These are phyloP conservation scores for Scenedesmus sp. DNA, from an alignment of 163 green algal genomes.

Conservation along the genomic window DNA sequence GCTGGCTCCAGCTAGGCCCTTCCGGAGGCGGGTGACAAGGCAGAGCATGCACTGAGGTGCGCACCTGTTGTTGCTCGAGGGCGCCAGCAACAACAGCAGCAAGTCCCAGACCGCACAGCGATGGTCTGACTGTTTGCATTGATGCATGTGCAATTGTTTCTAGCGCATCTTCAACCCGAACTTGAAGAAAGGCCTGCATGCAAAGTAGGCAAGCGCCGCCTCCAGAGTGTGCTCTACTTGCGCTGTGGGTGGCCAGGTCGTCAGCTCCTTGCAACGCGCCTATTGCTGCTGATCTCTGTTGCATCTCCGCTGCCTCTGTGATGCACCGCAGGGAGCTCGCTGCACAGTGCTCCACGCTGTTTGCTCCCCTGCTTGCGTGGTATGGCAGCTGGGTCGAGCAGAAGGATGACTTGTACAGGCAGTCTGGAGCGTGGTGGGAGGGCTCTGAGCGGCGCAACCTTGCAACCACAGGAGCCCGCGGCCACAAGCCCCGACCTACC, in stretches of 20 bases:
- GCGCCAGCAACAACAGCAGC: no score
- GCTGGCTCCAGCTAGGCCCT: background rate
- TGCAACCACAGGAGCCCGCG: background rate
- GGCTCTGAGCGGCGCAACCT: background rate
- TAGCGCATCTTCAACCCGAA: no score
- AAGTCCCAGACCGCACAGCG: no score
- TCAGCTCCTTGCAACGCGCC: no score
- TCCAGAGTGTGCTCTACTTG: no score
- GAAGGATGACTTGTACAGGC: background rate
- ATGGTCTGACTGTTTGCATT: no score
- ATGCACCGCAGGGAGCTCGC: background rate
- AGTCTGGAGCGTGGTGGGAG: background rate
- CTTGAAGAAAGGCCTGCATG: no score
- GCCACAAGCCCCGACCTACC: background rate
- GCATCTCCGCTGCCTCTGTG: no score
- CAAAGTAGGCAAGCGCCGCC: no score
- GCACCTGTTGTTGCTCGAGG: background rate
- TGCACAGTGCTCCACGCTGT: background rate
- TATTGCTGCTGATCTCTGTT: background rate
- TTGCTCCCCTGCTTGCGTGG: background rate
- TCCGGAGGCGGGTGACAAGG: background rate
- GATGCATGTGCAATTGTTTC: no score
- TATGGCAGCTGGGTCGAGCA: background rate
- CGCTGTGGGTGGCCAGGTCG: no score
- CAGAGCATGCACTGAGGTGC: background rate